phyloP scores from a whole-genome alignment of 208 protist species.

The Vickermania spadyakhi region DNA sequence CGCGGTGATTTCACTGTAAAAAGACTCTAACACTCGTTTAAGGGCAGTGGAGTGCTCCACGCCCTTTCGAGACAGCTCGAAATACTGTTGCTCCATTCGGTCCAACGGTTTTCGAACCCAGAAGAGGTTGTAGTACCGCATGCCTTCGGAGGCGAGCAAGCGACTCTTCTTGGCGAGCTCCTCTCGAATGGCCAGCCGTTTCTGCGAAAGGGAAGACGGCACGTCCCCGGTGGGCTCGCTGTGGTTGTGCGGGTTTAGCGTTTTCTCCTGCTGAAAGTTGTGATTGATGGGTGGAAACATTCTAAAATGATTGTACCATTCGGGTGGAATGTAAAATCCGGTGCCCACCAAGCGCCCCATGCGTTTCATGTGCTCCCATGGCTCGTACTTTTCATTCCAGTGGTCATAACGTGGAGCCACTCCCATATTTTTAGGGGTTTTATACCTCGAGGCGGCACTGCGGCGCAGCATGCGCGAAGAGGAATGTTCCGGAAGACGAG shows the following conservation, averaged over 20 bases:
- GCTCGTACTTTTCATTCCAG: conserved; percentile 88
- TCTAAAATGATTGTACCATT: conserved; percentile 91
- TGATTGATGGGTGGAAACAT: conserved; percentile 88
- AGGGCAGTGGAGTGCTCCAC: conserved; percentile 65
- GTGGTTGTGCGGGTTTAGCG: conserved; percentile 77
- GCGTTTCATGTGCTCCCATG: conserved; percentile 84
- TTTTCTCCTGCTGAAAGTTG: conserved; percentile 86
- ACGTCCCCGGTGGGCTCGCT: conserved; percentile 45
- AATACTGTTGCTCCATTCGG: conserved; percentile 86
- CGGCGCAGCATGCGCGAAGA: conserved; percentile 36
- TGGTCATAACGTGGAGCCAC: conserved; percentile 82
- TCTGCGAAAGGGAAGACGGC: conserved; percentile 34
- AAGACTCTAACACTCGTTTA: conserved; percentile 59
- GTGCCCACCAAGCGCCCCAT: conserved; percentile 83
- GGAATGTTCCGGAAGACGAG: background rate
- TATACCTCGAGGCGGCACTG: conserved; percentile 25
- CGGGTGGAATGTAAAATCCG: conserved; percentile 88
- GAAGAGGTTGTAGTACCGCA: conserved; percentile 91
- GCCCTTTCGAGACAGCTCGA: conserved; percentile 57
- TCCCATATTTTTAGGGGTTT: conserved; percentile 82
- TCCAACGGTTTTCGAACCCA: conserved; percentile 89
- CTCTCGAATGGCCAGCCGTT: conserved; percentile 65
- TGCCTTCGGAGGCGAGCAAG: conserved; percentile 76
- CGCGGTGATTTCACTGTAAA: conserved; percentile 71
- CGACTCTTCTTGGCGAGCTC: conserved; percentile 77